phyloP scores from a whole-genome alignment of 371 early-diverging fungal genomes.

The Mortierella sp. region DNA sequence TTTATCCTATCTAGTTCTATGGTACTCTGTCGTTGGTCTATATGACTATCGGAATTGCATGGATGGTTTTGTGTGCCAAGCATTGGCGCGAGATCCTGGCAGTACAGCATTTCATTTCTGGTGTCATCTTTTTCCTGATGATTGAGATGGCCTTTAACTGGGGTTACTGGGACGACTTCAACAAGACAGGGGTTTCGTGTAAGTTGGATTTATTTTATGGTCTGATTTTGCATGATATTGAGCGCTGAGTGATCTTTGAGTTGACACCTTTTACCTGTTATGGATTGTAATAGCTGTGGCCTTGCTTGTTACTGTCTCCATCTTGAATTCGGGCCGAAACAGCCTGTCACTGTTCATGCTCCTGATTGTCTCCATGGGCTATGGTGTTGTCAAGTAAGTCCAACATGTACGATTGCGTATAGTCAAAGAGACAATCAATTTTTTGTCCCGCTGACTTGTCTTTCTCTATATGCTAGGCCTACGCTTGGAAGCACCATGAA shows the following conservation, averaged over 20 bases:
- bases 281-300: constrained; percentile 60
- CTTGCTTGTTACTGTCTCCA: constrained; percentile 72
- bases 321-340: constrained; percentile 91
- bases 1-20: constrained; percentile 64
- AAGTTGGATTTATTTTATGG: constrained; percentile 24
- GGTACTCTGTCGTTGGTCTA: constrained; percentile 79
- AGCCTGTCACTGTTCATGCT: constrained; percentile 96
- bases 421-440: neutral
- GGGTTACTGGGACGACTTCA: constrained; percentile 87
- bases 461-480: constrained; percentile 67
- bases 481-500: constrained; percentile 93
- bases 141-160: constrained; percentile 93
- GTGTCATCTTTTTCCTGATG: constrained; percentile 86
- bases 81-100: constrained; percentile 91
- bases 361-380: constrained; percentile 94
- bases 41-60: constrained; percentile 75
- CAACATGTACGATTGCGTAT: neutral
- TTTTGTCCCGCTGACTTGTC: neutral
- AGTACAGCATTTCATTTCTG: constrained; percentile 89
- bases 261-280: neutral
- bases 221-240: neutral
- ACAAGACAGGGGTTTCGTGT: constrained; percentile 73
- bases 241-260: neutral
- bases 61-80: constrained; percentile 81
- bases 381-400: constrained; percentile 91